Conservation (phyloP, 2,329 filamentous ascomycete species). For the Colletotrichum nymphaeae region DNA sequence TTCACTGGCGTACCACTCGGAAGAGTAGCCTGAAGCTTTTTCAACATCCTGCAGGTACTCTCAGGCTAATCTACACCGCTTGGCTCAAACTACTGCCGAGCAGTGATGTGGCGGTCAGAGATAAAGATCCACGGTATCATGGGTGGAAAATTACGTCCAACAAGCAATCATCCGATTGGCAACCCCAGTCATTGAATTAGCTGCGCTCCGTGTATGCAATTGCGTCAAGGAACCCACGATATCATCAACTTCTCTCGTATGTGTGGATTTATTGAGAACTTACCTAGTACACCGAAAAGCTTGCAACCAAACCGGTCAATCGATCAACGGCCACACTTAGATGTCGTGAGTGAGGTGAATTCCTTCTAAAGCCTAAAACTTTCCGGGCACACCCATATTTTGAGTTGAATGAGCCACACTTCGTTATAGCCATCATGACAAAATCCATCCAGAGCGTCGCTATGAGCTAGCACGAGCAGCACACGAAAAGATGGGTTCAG, state of each 20-base stretch:
- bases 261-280: neutral
- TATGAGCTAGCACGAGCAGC: neutral
- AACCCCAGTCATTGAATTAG: neutral
- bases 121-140: neutral
- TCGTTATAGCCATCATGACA: neutral
- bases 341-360: neutral
- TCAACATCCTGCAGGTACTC: too few species aligned
- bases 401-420: neutral
- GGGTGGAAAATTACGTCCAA: neutral
- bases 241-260: neutral
- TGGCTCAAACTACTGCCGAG: neutral
- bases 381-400: neutral
- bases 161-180: neutral
- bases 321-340: neutral
- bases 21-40: too few species aligned
- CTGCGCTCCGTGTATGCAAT: neutral
- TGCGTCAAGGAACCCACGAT: neutral
- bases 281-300: too few species aligned
- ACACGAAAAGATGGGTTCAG: neutral
- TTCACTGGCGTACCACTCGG: too few species aligned
- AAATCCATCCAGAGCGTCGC: neutral
- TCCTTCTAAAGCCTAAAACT: neutral
- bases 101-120: neutral
- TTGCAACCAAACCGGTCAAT: neutral
- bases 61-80: neutral